Evolutionary conservation across 148 eudicot species (phyloP), one percentile per base, ranked within the genome.

Genomic region (Rhododendron ferrugineum): DNA sequence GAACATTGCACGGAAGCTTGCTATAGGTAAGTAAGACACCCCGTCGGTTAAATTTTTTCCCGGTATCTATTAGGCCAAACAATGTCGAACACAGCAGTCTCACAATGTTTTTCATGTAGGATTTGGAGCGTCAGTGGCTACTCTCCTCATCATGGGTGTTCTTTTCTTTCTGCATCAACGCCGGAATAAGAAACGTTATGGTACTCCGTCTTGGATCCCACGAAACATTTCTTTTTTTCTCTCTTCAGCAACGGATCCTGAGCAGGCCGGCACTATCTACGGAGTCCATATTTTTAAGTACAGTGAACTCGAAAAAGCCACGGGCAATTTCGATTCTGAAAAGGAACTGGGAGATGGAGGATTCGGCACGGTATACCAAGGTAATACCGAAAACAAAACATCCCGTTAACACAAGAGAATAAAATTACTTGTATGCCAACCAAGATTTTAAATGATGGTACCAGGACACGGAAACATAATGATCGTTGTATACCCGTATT

Each of bases 301-400:
- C 85, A 78, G 50, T 14, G 92, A 92, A 40, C 93, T 95, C 28
- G 91, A 91, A 84, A 85, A 87, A 76, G 95, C 95, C 23, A 95
- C 98, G 0, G 84, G 92, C 36, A 84, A 85, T 75, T 95, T 95
- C 46, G 87, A 89, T 85, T 86, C 93, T 44, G 73, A 70, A 11
- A 87, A 82, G 75, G 94, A 91, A 78, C 90, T 95, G 23, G 98
- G 98, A 80, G 96, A 91, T 76, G 98, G 98, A 32, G 98, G 98
- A 54, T 93, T 89, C 78, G 98, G 98, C 82, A 85, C 90, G 0
- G 98, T 95, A 42, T 95, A 95, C 74, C 47, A 90, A 83, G 98
- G 98, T 94, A 90, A 70, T 89, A 44, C 37, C 0, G 22, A 9
- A 30, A 10, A 70, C 75, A 70, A 32, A 30, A 26, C 32, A 8